phyloP scores from a whole-genome alignment of 768 basidiomycete genomes.

The Nevesoporus exiguus region DNA sequence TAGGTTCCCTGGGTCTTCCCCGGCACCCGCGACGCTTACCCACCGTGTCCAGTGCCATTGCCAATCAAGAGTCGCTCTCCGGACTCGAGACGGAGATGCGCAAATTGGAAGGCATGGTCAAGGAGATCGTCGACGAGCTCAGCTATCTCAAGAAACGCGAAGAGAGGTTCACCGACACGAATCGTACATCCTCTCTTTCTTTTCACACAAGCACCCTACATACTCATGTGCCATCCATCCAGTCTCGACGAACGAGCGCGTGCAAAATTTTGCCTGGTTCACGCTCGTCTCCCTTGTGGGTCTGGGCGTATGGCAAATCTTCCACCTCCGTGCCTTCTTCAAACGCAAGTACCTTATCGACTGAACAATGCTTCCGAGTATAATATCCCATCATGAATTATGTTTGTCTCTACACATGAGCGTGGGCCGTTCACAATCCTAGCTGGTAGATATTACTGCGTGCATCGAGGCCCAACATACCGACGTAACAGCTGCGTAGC shows the following conservation, averaged over 20 bases:
- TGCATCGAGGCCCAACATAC: background rate
- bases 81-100: conserved; percentile 98
- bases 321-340: conserved; percentile 94
- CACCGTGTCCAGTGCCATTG: conserved; percentile 72
- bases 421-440: background rate
- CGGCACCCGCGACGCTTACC: background rate
- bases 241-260: conserved; percentile 92
- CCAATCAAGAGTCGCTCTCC: conserved; percentile 95
- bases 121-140: conserved; percentile 93
- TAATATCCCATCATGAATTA: conserved; percentile 4
- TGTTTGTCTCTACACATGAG: background rate
- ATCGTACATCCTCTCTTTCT: conserved; percentile 55
- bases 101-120: conserved; percentile 91
- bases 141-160: conserved; percentile 89
- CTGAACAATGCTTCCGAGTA: conserved; percentile 31
- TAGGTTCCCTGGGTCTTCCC: conserved; percentile 37
- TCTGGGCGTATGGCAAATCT: conserved; percentile 91
- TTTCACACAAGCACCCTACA: background rate
- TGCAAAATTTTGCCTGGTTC: conserved; percentile 91
- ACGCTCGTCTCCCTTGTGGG: conserved; percentile 73
- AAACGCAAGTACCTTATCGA: conserved; percentile 94
- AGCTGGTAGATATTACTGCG: background rate
- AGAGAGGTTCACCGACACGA: conserved; percentile 82
- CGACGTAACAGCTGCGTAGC: background rate
- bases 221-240: background rate